Evolutionary conservation across 257 asterid genomes (phyloP).

Genomic region (Verbena officinalis): DNA sequence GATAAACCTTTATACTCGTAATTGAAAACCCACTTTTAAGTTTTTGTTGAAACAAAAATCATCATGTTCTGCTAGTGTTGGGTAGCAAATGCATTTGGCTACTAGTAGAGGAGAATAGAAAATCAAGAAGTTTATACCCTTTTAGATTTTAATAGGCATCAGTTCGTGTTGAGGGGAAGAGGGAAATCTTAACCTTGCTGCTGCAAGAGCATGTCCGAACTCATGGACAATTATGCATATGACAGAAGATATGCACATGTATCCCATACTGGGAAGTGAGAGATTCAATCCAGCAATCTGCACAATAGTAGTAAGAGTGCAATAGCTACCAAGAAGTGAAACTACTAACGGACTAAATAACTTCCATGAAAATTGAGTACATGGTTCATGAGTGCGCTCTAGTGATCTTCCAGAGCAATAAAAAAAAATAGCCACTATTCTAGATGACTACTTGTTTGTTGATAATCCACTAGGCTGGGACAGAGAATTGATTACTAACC

Average conservation of each 20-base stretch:
- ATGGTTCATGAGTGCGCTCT: not conserved
- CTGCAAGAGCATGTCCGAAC: constrained; percentile 93
- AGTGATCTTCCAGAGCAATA: constrained; percentile 16
- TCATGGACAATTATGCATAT: constrained; percentile 73
- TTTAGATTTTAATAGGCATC: constrained; percentile 4
- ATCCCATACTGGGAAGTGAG: constrained; percentile 62
- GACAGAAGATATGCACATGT: constrained; percentile 68
- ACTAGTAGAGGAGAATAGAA: constrained; percentile 3
- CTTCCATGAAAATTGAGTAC: not conserved
- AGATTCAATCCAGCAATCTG: constrained; percentile 60
- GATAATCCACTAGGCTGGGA: not conserved
- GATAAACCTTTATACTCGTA: not conserved
- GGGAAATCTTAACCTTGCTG: constrained; percentile 76
- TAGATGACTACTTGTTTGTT: not conserved
- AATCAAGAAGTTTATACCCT: not conserved
- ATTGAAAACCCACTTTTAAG: constrained; percentile 12
- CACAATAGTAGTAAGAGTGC: constrained; percentile 30
- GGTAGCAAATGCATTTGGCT: constrained; percentile 1
- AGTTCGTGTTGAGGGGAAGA: constrained; percentile 20
- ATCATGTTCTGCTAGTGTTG: not conserved
- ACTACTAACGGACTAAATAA: no score
- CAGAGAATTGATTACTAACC: constrained; percentile 45
- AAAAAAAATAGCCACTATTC: not conserved
- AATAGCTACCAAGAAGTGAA: constrained; percentile 11
- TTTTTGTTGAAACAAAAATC: not conserved